Evolutionary conservation across 2,329 filamentous ascomycete species (phyloP).

Genomic region (Cercospora canescens): DNA sequence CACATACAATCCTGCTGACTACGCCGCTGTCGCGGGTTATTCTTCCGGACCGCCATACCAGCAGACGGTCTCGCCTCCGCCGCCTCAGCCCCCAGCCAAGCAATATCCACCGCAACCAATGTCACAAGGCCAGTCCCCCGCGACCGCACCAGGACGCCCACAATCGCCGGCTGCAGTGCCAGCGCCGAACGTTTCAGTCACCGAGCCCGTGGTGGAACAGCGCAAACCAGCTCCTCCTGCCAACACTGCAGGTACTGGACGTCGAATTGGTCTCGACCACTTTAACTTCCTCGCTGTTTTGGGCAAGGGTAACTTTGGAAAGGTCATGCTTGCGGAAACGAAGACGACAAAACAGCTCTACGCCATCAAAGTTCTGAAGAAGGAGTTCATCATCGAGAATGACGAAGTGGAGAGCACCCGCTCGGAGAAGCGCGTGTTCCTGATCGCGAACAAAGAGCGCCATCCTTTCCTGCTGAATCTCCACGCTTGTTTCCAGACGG

Average conservation of each 20-base stretch:
- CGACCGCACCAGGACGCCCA: conserved; percentile 44
- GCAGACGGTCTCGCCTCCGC: conserved; percentile 50
- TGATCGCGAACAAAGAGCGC: conserved; percentile 94
- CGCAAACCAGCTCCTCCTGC: conserved; percentile 68
- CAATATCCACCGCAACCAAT: conserved; percentile 52
- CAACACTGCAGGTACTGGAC: conserved; percentile 68
- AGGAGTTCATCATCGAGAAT: conserved; percentile 99
- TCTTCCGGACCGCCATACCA: conserved; percentile 37
- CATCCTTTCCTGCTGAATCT: conserved; percentile 94
- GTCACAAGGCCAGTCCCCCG: conserved; percentile 44
- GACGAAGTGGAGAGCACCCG: conserved; percentile 98
- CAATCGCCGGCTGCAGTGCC: conserved; percentile 33
- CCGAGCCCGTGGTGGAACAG: conserved; percentile 34
- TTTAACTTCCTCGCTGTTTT: conserved; percentile 99
- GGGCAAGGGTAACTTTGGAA: conserved; percentile 98
- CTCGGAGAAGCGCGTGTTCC: conserved; percentile 95
- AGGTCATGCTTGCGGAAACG: conserved; percentile 98
- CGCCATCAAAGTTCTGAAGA: conserved; percentile 98
- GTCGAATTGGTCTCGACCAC: conserved; percentile 91
- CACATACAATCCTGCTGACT: conserved; percentile 75
- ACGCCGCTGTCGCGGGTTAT: conserved; percentile 52
- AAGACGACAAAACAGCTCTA: conserved; percentile 91
- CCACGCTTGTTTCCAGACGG: conserved; percentile 98
- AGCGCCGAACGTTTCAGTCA: conserved; percentile 30
- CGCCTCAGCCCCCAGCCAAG: conserved; percentile 57